Base-by-base conservation (phyloP, 805 yeast species). In the Blastobotrys terrestris region DNA sequence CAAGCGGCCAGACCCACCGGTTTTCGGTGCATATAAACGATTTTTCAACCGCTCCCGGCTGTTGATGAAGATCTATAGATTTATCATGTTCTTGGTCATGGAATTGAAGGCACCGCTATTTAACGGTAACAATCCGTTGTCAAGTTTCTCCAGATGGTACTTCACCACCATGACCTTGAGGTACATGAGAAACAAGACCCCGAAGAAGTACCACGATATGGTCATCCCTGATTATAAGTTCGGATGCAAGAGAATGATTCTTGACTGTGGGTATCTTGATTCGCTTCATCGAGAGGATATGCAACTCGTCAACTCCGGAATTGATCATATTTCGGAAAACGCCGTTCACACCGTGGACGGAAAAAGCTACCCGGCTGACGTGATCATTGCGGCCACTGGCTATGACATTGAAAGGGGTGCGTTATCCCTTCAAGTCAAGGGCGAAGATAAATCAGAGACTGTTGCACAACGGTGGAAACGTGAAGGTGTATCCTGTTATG, bases 331-430 rank as follows among this genome's bases (percentile, higher is more conserved):
- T 4, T 39, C 44, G 14, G 56, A 50, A 42, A 26, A 54, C 19
- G 14, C 18, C 14, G 58, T 57, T 22, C 46, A 48, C 49, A 56
- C 60, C 35, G 42, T 46, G 39, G 26, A 43, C 15, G 60, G 60
- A 39, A 53, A 51, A 4, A 11, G 52, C 15, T 56, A 57, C 31
- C 59, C 52, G 1, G 57, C 58, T 0, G 60, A 57, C 22, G 47
- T 57, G 39, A 54, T 57, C 16, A 39, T 57, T 3, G 57, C 56
- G 8, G 57, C 58, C 18, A 57, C 59, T 0, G 60, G 60, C 5
- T 57, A 53, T 50, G 48, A 54, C 40, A 21, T 52, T 11, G 39
- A 18, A 5, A 39, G 43, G 8, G 43, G 50, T 3, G 22, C 40
- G 31, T n/a, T 40, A 13, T 16, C 19, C 20, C 26, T 52, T 13